Evolutionary conservation across 2,329 filamentous ascomycete genomes (phyloP).

Genomic region (Penicillium palitans): DNA sequence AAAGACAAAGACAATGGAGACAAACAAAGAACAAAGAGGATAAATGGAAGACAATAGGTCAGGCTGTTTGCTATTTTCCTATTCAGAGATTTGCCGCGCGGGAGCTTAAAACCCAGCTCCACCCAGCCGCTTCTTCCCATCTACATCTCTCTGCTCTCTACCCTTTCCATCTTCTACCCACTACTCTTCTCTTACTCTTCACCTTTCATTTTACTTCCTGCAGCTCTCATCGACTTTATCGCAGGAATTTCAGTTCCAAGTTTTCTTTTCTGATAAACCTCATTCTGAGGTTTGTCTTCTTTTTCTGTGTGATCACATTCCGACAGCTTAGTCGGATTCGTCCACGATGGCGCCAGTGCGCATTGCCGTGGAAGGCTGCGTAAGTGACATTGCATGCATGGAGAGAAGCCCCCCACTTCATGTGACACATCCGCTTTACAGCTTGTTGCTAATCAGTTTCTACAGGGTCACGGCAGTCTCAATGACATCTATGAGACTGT

Average conservation of each 20-base stretch:
- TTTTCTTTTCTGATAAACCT: neutral
- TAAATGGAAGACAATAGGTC: neutral
- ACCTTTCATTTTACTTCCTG: neutral
- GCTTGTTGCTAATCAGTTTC: constrained; percentile 14
- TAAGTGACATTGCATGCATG: constrained; percentile 47
- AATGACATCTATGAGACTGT: constrained; percentile 88
- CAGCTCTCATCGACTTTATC: neutral
- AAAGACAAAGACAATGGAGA: neutral
- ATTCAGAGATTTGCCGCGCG: constrained; percentile 12
- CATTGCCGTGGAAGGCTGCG: constrained; percentile 84
- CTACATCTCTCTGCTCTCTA: constrained; percentile 7
- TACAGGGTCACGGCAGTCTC: constrained; percentile 83
- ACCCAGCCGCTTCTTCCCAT: constrained; percentile 11
- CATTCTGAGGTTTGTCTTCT: neutral
- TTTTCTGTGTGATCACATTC: neutral
- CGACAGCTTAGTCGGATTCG: neutral
- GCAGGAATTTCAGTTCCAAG: neutral
- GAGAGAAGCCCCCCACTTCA: neutral
- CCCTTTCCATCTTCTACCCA: constrained; percentile 2
- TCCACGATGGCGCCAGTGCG: constrained; percentile 50
- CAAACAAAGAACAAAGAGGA: neutral
- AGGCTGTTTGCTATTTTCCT: neutral
- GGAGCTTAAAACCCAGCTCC: constrained; percentile 12
- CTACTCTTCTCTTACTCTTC: neutral
- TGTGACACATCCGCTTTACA: neutral